A percentile compares a stretch with the other conserved stretches of the same genome.
These are phyloP conservation scores for Drechslerella coelobrocha DNA, from an alignment of 2,329 filamentous ascomycete genomes.

Conservation along the genomic window DNA sequence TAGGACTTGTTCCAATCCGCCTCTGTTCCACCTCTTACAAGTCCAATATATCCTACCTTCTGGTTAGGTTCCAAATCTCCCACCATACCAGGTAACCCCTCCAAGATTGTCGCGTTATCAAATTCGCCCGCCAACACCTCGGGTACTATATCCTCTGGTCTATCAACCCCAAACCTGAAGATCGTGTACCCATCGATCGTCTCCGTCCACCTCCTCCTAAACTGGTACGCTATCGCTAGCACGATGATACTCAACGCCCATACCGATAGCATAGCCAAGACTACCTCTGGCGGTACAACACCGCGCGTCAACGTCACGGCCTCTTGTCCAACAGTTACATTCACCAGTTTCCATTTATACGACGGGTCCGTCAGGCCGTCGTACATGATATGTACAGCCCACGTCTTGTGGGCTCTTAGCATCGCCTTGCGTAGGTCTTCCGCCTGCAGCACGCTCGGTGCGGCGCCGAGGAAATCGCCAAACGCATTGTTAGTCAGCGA, in stretches of 20 bases:
- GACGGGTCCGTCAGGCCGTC: slow-evolving; percentile 32
- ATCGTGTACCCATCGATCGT: slow-evolving; percentile 44
- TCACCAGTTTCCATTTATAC: slow-evolving; percentile 25
- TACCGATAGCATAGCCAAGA: slow-evolving; percentile 24
- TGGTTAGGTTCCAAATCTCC: slow-evolving; percentile 37
- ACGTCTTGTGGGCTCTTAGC: slow-evolving; percentile 39
- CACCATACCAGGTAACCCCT: slow-evolving; percentile 41
- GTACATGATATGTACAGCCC: slow-evolving; percentile 44
- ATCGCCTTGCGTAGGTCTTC: slow-evolving; percentile 24
- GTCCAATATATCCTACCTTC: slow-evolving; percentile 42
- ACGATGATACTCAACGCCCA: slow-evolving; percentile 39
- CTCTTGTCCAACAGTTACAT: slow-evolving; percentile 23
- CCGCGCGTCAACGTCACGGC: slow-evolving; percentile 28
- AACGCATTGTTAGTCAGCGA: slow-evolving; percentile 36
- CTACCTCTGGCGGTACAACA: slow-evolving; percentile 24
- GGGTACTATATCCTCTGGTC: slow-evolving; percentile 37
- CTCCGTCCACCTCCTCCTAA: slow-evolving; percentile 39
- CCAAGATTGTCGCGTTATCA: slow-evolving; percentile 33
- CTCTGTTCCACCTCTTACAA: slow-evolving; percentile 25
- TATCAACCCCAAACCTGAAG: slow-evolving; percentile 43
- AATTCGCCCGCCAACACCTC: slow-evolving; percentile 43
- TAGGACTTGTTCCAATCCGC: slow-evolving; percentile 34
- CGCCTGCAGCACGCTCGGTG: slow-evolving; percentile 34
- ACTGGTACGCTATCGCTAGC: slow-evolving; percentile 28
- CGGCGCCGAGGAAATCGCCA: slow-evolving; percentile 31